Base-by-base conservation (phyloP, 352 stramenopile genomes). In the Pythium guiyangense region DNA sequence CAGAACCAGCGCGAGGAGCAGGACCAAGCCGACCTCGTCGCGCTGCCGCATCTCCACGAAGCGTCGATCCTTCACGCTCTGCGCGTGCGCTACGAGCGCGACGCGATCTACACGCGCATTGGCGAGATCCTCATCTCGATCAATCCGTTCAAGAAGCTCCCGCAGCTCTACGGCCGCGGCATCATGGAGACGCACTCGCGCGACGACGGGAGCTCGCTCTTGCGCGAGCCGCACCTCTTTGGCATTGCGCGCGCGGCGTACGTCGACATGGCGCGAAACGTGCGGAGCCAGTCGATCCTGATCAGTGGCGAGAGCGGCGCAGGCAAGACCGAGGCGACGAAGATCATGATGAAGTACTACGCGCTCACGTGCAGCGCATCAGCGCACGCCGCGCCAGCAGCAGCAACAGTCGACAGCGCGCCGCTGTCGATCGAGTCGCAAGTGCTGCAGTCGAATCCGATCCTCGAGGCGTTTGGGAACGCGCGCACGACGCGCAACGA, bases 311-410 rank as follows among this genome's bases (percentile, higher is more conserved):
- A 96, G 60, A 92, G 79, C 22, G 86, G 86, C 43, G 83, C 86
- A 8, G 86, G 86, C 35, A 96, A 96, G 65, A 96, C 86, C 17
- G 86, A 96, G 57, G 95, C 85, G 35, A 93, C 86, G 42, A 96
- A 96, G 79, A 89, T 92, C 64, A 91, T 96, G 46, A 93, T 96
- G 81, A 86, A 82, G 39, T 96, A 94, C 71, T 88, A 94, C 56
- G 84, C 85, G 25, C 61, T 81, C 60, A 90, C 77, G 20, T 91
- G 81, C 52, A 72, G 74, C 43, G 70, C 63, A 8, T 70, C 68
- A 6, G 55, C 54, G 25, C n/a, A 55, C 25, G n/a, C 48, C n/a
- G 25, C 43, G 22, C 51, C 57, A 25, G 60, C 59, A 26, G 27
- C 37, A 8, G 14, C 40, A 15, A 40, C 18, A 39, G 25, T 14